These are phyloP conservation scores for Salvia splendens DNA, from an alignment of 257 asterid genomes.

Conservation along the genomic window DNA sequence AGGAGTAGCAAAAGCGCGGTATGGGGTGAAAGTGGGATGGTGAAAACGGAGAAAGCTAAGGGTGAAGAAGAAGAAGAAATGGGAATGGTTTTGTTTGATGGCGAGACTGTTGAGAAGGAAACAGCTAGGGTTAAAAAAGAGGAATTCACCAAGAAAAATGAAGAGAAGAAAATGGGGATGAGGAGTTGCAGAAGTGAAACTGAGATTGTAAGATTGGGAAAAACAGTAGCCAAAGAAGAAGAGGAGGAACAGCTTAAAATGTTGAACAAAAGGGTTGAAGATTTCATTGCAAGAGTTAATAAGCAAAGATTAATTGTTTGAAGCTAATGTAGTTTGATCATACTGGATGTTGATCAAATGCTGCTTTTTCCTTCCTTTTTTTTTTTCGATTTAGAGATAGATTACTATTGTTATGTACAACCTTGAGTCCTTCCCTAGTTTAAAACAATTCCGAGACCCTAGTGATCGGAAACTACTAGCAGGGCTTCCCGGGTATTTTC, in stretches of 20 bases:
- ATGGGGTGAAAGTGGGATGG: slow-evolving; percentile 34
- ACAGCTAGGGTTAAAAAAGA: slow-evolving; percentile 19
- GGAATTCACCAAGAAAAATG: neutral
- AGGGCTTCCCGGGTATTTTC: too few relatives aligned
- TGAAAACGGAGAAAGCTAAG: slow-evolving; percentile 7
- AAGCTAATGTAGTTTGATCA: slow-evolving; percentile 30
- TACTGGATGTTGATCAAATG: slow-evolving; percentile 4
- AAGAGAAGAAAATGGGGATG: slow-evolving; percentile 22
- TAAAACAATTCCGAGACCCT: too few relatives aligned
- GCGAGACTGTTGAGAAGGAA: slow-evolving; percentile 18
- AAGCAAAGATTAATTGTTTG: slow-evolving; percentile 46
- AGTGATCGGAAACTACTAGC: too few relatives aligned
- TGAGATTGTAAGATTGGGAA: slow-evolving; percentile 26
- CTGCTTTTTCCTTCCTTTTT: neutral
- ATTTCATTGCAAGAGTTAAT: slow-evolving; percentile 53
- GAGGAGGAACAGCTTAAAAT: slow-evolving; percentile 26
- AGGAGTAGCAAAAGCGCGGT: slow-evolving; percentile 33
- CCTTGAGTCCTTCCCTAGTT: neutral
- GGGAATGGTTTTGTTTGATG: slow-evolving; percentile 21
- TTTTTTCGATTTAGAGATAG: neutral
- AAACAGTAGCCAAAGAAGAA: slow-evolving; percentile 1
- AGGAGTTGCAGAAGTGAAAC: slow-evolving; percentile 33
- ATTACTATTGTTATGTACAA: neutral
- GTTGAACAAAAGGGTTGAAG: slow-evolving; percentile 53
- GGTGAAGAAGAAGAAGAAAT: neutral